Percentiles rank a stretch among this genome's conserved stretches.
These are phyloP conservation scores for Hyparrhenia diplandra DNA, from an alignment of 176 grass and related monocot species.

Conservation along the genomic window DNA sequence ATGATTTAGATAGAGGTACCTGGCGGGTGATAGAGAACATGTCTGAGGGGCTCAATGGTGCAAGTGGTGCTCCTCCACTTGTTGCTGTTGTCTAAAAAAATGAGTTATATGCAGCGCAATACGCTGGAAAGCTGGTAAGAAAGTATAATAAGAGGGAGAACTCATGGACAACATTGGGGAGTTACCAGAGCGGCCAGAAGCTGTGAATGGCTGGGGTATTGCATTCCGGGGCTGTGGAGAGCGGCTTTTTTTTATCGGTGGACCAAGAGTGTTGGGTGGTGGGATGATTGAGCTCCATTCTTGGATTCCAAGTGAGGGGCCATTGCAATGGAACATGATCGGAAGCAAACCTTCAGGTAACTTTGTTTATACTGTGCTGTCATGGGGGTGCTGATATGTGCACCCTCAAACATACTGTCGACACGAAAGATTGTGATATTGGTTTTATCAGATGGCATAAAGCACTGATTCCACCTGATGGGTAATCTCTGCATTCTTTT, in stretches of 20 bases:
- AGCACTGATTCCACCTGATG: slow-evolving; percentile 62
- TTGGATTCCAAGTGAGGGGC: slow-evolving; percentile 70
- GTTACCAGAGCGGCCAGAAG: slow-evolving; percentile 88
- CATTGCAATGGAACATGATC: slow-evolving; percentile 87
- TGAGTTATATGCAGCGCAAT: slow-evolving; percentile 82
- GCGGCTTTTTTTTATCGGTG: slow-evolving; percentile 84
- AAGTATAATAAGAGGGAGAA: slow-evolving; percentile 80
- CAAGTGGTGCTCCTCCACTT: slow-evolving; percentile 85
- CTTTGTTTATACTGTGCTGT: slow-evolving; percentile 98
- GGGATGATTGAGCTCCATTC: slow-evolving; percentile 96
- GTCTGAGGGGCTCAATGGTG: slow-evolving; percentile 76
- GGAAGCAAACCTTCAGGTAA: slow-evolving; percentile 74
- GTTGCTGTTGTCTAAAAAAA: slow-evolving; percentile 85
- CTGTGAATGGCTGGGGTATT: slow-evolving; percentile 96
- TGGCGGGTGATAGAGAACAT: slow-evolving; percentile 90
- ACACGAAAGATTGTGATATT: slow-evolving; percentile 57
- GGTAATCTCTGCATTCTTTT: slow-evolving; percentile 58
- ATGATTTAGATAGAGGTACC: slow-evolving; percentile 65
- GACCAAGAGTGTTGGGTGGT: slow-evolving; percentile 73
- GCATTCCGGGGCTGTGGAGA: slow-evolving; percentile 94
- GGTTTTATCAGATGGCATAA: slow-evolving; percentile 54
- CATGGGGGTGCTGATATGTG: slow-evolving; percentile 89
- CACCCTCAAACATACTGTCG: slow-evolving; percentile 34
- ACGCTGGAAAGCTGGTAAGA: slow-evolving; percentile 76
- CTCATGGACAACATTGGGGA: slow-evolving; percentile 76